phyloP scores from a whole-genome alignment of 305 asterid species.

The Plantago coronopus region DNA sequence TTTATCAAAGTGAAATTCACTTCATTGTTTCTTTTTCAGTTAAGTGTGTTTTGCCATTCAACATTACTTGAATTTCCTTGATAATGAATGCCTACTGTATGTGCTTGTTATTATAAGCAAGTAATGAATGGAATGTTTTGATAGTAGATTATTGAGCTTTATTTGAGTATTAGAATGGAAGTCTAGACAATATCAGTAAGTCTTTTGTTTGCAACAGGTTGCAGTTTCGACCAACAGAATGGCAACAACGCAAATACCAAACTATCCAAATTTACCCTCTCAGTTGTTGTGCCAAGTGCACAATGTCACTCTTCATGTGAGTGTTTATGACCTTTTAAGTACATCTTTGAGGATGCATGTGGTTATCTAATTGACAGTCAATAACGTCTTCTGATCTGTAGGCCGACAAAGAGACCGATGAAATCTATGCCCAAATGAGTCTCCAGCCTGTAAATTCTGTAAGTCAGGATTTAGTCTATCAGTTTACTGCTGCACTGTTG shows the following conservation, averaged over 20 bases:
- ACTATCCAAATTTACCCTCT: conserved; percentile 82
- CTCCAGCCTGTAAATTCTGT: conserved; percentile 85
- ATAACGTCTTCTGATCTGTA: conserved; percentile 29
- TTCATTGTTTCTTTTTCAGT: not conserved
- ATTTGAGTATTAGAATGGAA: not conserved
- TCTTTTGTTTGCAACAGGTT: conserved; percentile 43
- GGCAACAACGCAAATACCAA: conserved; percentile 78
- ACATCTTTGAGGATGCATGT: too few species aligned
- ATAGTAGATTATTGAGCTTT: too few species aligned
- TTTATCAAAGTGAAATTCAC: too few species aligned
- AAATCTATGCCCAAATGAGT: conserved; percentile 92
- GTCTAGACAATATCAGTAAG: too few species aligned
- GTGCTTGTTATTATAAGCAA: not conserved
- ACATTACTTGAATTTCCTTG: too few species aligned
- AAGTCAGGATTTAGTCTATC: conserved; percentile 25
- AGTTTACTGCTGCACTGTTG: conserved; percentile 1
- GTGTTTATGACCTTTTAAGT: conserved; percentile 20
- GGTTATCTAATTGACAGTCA: not conserved
- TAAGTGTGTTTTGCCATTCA: too few species aligned
- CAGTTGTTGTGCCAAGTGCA: conserved; percentile 90
- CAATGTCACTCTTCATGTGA: conserved; percentile 79
- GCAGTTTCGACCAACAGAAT: conserved; percentile 86
- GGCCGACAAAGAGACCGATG: conserved; percentile 97
- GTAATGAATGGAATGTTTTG: not conserved
- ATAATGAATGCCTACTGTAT: not conserved